These are phyloP conservation scores for Aspergillus brasiliensis DNA, from an alignment of 2,329 filamentous ascomycete species.

Conservation along the genomic window DNA sequence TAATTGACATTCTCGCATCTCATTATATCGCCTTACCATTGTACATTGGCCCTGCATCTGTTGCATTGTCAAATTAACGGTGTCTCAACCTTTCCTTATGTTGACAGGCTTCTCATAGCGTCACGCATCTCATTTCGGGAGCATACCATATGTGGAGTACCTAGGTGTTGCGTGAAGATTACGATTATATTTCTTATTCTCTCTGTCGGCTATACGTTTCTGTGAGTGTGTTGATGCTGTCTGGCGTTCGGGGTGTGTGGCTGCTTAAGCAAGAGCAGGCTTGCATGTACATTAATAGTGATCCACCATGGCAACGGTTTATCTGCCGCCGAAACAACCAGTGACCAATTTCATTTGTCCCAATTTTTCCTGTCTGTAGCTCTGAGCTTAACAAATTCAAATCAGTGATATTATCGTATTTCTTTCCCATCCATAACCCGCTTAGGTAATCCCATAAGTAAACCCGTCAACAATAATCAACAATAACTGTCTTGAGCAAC, in stretches of 20 bases:
- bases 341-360: neutral
- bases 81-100: neutral
- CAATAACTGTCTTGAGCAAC: too few relatives aligned
- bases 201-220: neutral
- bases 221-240: neutral
- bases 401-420: neutral
- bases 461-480: too few relatives aligned
- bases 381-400: neutral
- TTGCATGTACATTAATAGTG: constrained; percentile 7
- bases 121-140: constrained; percentile 1
- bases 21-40: neutral
- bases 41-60: neutral
- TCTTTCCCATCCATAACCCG: neutral
- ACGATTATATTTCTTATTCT: neutral
- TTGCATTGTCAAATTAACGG: neutral
- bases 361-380: neutral
- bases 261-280: neutral
- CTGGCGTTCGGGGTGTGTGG: neutral
- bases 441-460: neutral
- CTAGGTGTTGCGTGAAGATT: constrained; percentile 13
- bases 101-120: neutral
- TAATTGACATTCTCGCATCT: constrained; percentile 10
- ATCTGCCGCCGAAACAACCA: neutral
- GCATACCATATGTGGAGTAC: constrained; percentile 9
- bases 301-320: neutral